A percentile compares a stretch with the other conserved stretches of the same genome.
phyloP scores from a whole-genome alignment of 768 basidiomycete genomes.

The Boletales sp. region DNA sequence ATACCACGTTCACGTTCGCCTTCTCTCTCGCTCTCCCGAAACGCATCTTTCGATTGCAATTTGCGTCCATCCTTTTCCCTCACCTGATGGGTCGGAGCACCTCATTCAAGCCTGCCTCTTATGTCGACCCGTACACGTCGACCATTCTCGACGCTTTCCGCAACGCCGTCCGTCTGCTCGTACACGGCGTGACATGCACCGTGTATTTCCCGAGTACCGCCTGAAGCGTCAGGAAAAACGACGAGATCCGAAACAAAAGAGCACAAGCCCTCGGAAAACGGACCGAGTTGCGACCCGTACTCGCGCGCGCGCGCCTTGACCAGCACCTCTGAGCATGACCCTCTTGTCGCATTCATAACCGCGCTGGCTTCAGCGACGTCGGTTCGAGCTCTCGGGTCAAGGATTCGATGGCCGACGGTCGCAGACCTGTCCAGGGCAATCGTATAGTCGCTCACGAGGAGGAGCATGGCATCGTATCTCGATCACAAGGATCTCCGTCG shows the following conservation, averaged over 20 bases:
- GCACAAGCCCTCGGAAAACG: slow-evolving; percentile 68
- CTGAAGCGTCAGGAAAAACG: slow-evolving; percentile 56
- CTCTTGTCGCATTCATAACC: slow-evolving; percentile 21
- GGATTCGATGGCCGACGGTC: slow-evolving; percentile 11
- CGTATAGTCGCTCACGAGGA: slow-evolving; percentile 26
- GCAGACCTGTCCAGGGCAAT: slow-evolving; percentile 15
- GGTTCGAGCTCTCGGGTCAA: slow-evolving; percentile 9
- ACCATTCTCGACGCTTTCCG: slow-evolving; percentile 5
- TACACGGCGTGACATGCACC: slow-evolving; percentile 7
- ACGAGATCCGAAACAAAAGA: slow-evolving; percentile 61
- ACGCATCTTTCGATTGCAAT: slow-evolving; percentile 39
- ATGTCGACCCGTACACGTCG: slow-evolving; percentile 2
- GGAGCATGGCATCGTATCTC: slow-evolving; percentile 29
- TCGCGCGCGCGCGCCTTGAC: slow-evolving; percentile 37
- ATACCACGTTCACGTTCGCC: slow-evolving; percentile 1
- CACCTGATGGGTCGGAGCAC: slow-evolving; percentile 48
- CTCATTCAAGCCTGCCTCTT: slow-evolving; percentile 16
- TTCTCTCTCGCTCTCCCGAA: slow-evolving; percentile 23
- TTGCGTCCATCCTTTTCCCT: slow-evolving; percentile 63
- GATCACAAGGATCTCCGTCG: slow-evolving; percentile 46
- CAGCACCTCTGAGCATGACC: slow-evolving; percentile 5
- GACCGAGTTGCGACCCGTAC: slow-evolving; percentile 46
- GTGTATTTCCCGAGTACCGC: slow-evolving; percentile 61
- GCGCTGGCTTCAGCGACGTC: slow-evolving; percentile 18
- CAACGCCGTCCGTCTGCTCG: slow-evolving; percentile 8